Base-by-base conservation (phyloP, 805 yeast genomes). In the Lachancea waltii region DNA sequence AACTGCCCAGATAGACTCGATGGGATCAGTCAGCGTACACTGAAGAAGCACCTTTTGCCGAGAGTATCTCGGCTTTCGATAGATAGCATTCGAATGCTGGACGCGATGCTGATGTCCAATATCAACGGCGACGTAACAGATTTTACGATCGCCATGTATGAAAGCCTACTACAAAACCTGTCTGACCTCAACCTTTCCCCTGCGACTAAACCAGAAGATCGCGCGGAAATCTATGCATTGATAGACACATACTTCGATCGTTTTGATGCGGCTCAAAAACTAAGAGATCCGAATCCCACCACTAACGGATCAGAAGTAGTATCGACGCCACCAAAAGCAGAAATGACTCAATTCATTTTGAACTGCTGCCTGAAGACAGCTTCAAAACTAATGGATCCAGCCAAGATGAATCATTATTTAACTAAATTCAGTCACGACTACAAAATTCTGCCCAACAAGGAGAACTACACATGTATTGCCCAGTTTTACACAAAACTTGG, bases 381-480 rank as follows among this genome's bases (percentile, higher is more conserved):
- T 4, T 38, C 48, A 15, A 54, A 50, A 35, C 30, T 47, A 5
- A 35, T 42, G 19, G 47, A 47, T 29, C 38, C 47, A 16, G 42
- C 47, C 3, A 35, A 46, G 13, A 51, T 58, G 54, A 46, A 58
- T 20, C 47, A 43, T 38, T 57, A 53, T 33, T 35, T 60, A 7
- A 34, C 45, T 17, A 49, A 46, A 30, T 53, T 60, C 40, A 50
- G 44, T 30, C 33, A 43, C 3, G 43, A 47, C n/a, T 58, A 52
- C 35, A 44, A 43, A 7, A 31, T 58, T 7, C 26, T 43, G 10
- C 63, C 62, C 15, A 55, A 58, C 32, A 56, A 43, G 35, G 46
- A 47, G 13, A 57, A 53, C 26, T 54, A 46, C 31, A 57, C 63
- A 6, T 49, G 55, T 2, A 43, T 60, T 11, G 48, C 57, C 14